Percentiles rank a stretch among this genome's conserved stretches.
phyloP scores from a whole-genome alignment of 2,329 filamentous ascomycete genomes.

The Verruconis gallopava region DNA sequence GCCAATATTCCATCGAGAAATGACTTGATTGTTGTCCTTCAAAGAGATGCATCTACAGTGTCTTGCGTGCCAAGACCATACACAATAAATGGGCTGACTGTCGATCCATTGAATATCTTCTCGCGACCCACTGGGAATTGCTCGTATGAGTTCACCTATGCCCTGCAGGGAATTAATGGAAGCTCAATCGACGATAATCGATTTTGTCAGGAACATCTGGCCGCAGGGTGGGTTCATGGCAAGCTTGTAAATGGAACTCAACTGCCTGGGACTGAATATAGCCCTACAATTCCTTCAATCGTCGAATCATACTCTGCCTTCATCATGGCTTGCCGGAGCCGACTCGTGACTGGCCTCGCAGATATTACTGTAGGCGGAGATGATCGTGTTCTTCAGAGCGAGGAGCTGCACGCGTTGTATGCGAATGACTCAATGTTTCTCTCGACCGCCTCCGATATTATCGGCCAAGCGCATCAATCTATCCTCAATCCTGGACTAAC shows the following conservation, averaged over 20 bases:
- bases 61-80: background rate
- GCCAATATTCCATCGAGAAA: background rate
- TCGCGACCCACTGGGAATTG: background rate
- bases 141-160: conserved; percentile 1
- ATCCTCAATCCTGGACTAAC: background rate
- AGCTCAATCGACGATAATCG: background rate
- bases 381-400: conserved; percentile 18
- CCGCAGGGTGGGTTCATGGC: conserved; percentile 19
- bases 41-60: background rate
- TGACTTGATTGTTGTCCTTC: background rate
- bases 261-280: background rate
- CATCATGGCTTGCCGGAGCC: conserved; percentile 25
- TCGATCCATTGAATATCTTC: background rate
- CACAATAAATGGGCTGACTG: background rate
- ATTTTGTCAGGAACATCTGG: conserved; percentile 11
- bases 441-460: conserved; percentile 17
- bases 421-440: conserved; percentile 7
- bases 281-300: background rate
- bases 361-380: conserved; percentile 21
- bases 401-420: background rate
- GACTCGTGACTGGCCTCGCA: conserved; percentile 21
- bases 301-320: conserved; percentile 11
- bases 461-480: conserved; percentile 17
- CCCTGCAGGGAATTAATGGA: background rate
- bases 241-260: background rate